These are phyloP conservation scores for Casuarina equisetifolia DNA, from an alignment of 306 rosid species.

Conservation along the genomic window DNA sequence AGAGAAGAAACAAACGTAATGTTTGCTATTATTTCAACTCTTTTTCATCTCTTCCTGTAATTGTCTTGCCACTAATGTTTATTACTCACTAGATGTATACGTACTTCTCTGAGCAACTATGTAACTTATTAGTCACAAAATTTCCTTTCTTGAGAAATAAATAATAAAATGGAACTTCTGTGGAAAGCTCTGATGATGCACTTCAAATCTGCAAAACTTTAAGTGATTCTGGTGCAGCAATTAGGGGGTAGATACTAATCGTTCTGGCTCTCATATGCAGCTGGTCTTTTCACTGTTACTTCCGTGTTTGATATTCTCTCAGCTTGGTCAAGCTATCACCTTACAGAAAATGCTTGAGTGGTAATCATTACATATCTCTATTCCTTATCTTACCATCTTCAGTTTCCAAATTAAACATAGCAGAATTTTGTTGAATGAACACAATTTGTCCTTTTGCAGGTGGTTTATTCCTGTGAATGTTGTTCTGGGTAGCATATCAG, in stretches of 20 bases:
- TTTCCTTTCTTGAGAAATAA: neutral
- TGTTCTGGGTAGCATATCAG: conserved; percentile 62
- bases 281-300: conserved; percentile 88
- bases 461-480: conserved; percentile 97
- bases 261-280: conserved; percentile 43
- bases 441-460: conserved; percentile 47
- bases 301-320: conserved; percentile 93
- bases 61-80: no score
- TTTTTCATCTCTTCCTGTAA: no score
- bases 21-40: no score
- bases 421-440: neutral
- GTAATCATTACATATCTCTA: conserved; percentile 37
- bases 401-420: neutral
- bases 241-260: conserved; percentile 11
- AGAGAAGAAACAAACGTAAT: no score
- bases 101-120: neutral
- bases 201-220: no score
- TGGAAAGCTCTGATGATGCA: no score
- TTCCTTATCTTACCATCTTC: neutral
- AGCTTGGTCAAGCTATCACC: conserved; percentile 86
- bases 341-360: conserved; percentile 79
- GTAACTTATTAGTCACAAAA: neutral
- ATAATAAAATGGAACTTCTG: neutral
- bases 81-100: neutral
- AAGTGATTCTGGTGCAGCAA: no score